Base-by-base conservation (phyloP, 306 rosid genomes). In the Albizia julibrissin region DNA sequence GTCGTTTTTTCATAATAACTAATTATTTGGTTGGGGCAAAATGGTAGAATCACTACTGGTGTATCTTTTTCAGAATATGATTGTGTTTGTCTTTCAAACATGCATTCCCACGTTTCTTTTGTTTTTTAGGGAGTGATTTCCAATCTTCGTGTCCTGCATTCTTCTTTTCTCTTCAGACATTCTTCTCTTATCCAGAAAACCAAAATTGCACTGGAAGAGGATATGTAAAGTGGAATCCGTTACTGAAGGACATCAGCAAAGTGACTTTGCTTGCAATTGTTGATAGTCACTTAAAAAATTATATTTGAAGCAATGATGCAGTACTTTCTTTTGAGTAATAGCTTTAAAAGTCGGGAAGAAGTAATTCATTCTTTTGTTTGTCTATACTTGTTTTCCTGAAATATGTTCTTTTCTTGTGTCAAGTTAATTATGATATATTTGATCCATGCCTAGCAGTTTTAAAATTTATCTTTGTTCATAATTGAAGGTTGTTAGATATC, bases 401-500 rank as follows among this genome's bases (percentile, higher is more conserved):
- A 44, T 61, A 37, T 61, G 5, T 62, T 75, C 19, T 47, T 52
- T 64, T 70, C 50, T 31, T 81, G 65, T 81, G 76, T 43, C 71
- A 69, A 67, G 64, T 77, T 77, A 64, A 49, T 19, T 70, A 75
- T 15, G 58, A 81, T 39, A 21, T 65, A 75, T 79, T 49, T 74
- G 44, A 85, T 76, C 69, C 43, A 77, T 26, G 37, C 14, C 61
- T 61, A 14, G 34, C 29, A 44, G 26, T 74, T 80, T 19, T 68
- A 83, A 82, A 62, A 42, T 66, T 74, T 50, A 29, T 71, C 75
- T 46, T 82, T 80, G 70, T 81, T 78, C 81, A 84, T 81, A 75
- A 86, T 88, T 85, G 34, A 92, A 95, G 99, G 99, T 93, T 70
- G 99, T 96, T 78, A 89, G 99, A 86, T 95, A 95, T 87, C 99